Base-by-base conservation (phyloP, 495 filamentous ascomycete genomes). In the Hypoxylon intermedium region DNA sequence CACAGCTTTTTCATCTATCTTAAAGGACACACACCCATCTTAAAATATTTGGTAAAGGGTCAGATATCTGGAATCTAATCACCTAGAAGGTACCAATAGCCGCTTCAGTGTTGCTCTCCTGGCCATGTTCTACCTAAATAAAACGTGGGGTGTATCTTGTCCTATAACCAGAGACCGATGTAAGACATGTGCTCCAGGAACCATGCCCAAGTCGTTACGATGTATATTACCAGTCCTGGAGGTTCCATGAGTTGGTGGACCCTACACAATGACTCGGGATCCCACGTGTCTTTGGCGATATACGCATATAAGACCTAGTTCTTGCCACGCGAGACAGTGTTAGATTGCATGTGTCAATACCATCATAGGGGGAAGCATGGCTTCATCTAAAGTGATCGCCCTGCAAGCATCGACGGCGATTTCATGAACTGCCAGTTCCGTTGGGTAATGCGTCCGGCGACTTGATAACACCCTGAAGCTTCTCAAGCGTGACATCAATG, bases 401-500 rank as follows among this genome's bases (percentile, higher is more conserved):
- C 13, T 4, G 1, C 2, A 16, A 7, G 23, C 19, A 40, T 38
- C 47, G 9, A 23, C 12, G 15, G 7, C 18, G 9, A 19, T 31
- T 15, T 57, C 34, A 65, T 18, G 62, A 58, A 33, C 37, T 62
- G 40, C 48, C 26, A 0, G 53, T 58, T 28, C 63, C 63, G 13
- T 67, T 62, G 13, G 63, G 53, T 9, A 67, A 37, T 23, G 1
- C 47, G 3, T 30, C 6, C 23, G 58, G 45, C 16, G 60, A 44
- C 31, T 58, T 61, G 38, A 67, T 41, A 4, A 62, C 42, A 19
- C 44, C 45, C 37, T 72, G 79, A 60, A 91, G 71, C 57, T 82
- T 81, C n/a, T 75, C 70, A 65, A 89, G 75, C 9, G 93, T 78
- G 41, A 88, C 78, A 44, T 89, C 83, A 46, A 92, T 85, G 49